phyloP scores from a whole-genome alignment of 176 grass and related monocot species.

The Saccharum spontaneum region DNA sequence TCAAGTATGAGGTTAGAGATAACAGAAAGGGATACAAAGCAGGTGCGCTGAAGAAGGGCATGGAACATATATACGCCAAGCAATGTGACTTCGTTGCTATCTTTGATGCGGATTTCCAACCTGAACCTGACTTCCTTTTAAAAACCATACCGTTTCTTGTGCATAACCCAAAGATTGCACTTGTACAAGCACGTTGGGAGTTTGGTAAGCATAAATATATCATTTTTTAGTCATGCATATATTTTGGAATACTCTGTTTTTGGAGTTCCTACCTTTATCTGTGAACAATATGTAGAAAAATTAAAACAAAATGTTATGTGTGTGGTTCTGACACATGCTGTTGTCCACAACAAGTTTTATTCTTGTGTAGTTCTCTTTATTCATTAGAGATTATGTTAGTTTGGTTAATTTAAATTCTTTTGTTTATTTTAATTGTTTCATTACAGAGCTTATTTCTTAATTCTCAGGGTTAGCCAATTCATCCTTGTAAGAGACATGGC shows the following conservation, averaged over 20 bases:
- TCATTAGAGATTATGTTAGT: neutral
- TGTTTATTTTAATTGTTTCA: neutral
- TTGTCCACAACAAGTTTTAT: neutral
- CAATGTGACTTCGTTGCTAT: conserved; percentile 84
- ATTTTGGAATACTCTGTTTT: conserved; percentile 2
- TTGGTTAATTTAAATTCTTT: neutral
- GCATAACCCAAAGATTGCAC: conserved; percentile 73
- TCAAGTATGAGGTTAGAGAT: conserved; percentile 83
- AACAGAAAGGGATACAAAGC: conserved; percentile 97
- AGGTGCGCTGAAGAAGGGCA: conserved; percentile 84
- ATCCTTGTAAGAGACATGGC: neutral
- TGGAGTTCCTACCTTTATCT: neutral
- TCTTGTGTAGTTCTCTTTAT: neutral
- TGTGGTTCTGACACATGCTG: neutral
- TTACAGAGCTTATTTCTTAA: neutral
- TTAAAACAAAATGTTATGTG: neutral
- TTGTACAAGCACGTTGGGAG: conserved; percentile 91
- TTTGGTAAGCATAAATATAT: conserved; percentile 55
- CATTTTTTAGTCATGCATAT: neutral
- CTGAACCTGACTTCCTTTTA: conserved; percentile 84
- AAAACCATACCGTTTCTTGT: conserved; percentile 84
- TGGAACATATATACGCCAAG: conserved; percentile 72
- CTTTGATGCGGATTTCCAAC: conserved; percentile 95
- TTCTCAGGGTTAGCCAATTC: neutral
- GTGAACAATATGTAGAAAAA: neutral